These are phyloP conservation scores for Hanseniaspora thailandica DNA, from an alignment of 805 yeast genomes.

Conservation along the genomic window DNA sequence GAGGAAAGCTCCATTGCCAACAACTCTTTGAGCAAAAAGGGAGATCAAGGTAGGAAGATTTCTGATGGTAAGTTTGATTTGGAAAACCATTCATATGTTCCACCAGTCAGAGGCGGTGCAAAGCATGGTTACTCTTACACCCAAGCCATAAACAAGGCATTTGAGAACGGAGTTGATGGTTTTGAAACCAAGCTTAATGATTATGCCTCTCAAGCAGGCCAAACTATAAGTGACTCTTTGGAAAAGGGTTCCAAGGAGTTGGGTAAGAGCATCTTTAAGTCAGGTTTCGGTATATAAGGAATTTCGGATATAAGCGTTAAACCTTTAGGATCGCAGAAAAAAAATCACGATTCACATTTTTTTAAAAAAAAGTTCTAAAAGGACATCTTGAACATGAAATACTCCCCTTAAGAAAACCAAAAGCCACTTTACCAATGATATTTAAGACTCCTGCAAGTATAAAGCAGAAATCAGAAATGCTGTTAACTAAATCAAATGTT, in stretches of 20 bases:
- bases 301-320: background rate
- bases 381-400: no score
- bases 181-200: slow-evolving; percentile 46
- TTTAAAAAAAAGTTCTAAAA: no score
- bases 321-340: no score
- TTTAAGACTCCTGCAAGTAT: background rate
- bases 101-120: slow-evolving; percentile 36
- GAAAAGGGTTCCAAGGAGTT: slow-evolving; percentile 41
- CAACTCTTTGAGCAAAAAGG: slow-evolving; percentile 25
- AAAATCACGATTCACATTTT: no score
- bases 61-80: slow-evolving; percentile 17
- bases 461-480: background rate
- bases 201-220: slow-evolving; percentile 45
- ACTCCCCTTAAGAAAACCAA: background rate
- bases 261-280: slow-evolving; percentile 40
- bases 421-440: no score
- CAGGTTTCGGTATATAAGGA: slow-evolving; percentile 41
- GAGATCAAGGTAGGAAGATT: slow-evolving; percentile 16
- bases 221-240: slow-evolving; percentile 41
- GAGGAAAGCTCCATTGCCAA: slow-evolving; percentile 48
- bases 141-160: slow-evolving; percentile 31
- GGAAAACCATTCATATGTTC: slow-evolving; percentile 32
- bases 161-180: slow-evolving; percentile 42
- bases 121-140: slow-evolving; percentile 34
- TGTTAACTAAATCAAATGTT: background rate